Evolutionary conservation across 2,329 filamentous ascomycete species (phyloP), one percentile per base, ranked within the genome.

Genomic region (Fusarium tupiense): DNA sequence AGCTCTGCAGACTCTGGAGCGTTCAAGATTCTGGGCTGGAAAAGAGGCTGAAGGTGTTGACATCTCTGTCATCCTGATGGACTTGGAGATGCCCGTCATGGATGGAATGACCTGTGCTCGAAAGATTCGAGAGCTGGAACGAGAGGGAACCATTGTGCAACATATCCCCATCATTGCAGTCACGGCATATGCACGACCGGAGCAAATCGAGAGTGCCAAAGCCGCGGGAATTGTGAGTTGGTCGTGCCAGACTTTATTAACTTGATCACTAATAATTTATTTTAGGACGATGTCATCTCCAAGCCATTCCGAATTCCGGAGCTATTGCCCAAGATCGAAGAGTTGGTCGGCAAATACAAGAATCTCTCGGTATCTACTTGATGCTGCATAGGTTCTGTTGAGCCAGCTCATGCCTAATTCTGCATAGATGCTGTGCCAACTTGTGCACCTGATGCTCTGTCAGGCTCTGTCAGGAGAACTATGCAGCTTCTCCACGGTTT

Each of bases 51-150:
- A 84, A 20, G 86, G 86, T 6, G 82, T 86, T 14, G 87, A 90
- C 54, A 86, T 93, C 31, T 90, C 90, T 14, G 86, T 94, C 52
- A 91, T 95, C 19, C 82, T 95, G 11, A 94, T 95, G 93, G 93
- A 95, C 78, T 86, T 94, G 54, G 93, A 95, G 78, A 95, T 95
- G 93, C 93, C 93, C 3, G 88, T 94, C 49, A 95, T 95, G 93
- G 92, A 95, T 77, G 93, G 93, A 41, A 89, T 93, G 81, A 92
- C 92, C 5, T 94, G 93, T 72, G 91, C 93, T 19, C 86, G 88
- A 47, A 88, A 85, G 68, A 94, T 96, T 61, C 88, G 93, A 24
- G 88, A 92, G 68, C 84, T 93, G 24, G 92, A 95, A 80, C 84
- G 83, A 56, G 85, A 89, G 61, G 90, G 90, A 26, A 88, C 86